Base-by-base conservation (phyloP, 768 basidiomycete genomes). In the Tylopilus sp. region DNA sequence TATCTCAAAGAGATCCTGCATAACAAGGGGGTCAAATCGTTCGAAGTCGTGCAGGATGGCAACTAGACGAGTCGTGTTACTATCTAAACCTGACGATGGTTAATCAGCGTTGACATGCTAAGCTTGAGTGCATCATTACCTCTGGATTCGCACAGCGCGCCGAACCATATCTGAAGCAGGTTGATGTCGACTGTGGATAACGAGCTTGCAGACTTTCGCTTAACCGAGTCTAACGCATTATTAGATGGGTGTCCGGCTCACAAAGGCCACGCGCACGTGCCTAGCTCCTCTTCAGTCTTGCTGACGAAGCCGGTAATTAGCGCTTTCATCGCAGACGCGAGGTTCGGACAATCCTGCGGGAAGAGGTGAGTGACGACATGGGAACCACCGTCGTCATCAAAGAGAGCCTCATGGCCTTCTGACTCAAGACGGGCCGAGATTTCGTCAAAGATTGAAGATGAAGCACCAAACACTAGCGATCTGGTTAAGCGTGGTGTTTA, bases 31-130 rank as follows among this genome's bases (percentile, higher is more conserved):
- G 50, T 88, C 86, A 45, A 87, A 80, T 62, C 84, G 81, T 61
- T 91, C 89, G 57, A 92, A 89, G 51, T 87, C 84, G 51, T 89
- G 86, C 21, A 91, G 61, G 13, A 90, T 61, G 10, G 87, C 72
- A 22, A 84, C 74, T 4, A 91, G 75, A 33, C 75, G 77, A 12
- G 62, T 67, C 6, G 59, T 54, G 1, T 55, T 17, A 12, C 63
- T 55, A 55, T 62, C 48, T 36, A 57, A 50, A 16, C 49, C 59
- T 63, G 37, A 38, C 12, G 33, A 36, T 25, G 21, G 1, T 17
- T 50, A 14, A 12, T 65, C 1, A 56, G 33, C 24, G 19, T 10
- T 13, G 11, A 37, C 4, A 22, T 11, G 14, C 10, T 17, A 43
- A 25, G n/a, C 50, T 31, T n/a, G 17, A 26, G 36, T 19, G 25